Evolutionary conservation across 768 basidiomycete species (phyloP), one percentile per base, ranked within the genome.

Genomic region (Termitomyces sp.): DNA sequence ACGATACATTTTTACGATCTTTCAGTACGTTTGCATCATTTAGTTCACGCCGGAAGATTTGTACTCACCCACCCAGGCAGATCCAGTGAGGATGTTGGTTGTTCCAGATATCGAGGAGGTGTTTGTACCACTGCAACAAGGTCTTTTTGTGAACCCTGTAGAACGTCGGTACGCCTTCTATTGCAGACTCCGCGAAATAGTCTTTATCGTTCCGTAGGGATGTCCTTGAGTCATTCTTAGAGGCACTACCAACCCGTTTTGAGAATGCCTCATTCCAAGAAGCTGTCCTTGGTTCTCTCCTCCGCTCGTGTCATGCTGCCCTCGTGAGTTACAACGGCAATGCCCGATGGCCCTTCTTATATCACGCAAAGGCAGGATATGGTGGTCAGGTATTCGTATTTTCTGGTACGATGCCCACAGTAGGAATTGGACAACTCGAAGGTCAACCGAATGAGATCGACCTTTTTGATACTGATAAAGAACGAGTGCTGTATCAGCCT

Each of bases 61-160:
- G 67, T 60, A 49, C 62, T 67, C 62, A 51, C 67, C 67, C 62
- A 52, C 67, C 50, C 70, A 78, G 77, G 71, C 73, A 75, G 74
- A 80, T 66, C 73, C 77, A 62, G 77, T 83, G 1, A 77, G 78
- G 35, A 88, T 95, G 78, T 76, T 95, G 43, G 82, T 98, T 43
- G 81, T 98, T 9, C 74, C 90, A 1, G 97, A 98, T 67, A 72
- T 98, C 37, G 88, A 93, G n/a, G 97, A 99, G 54, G 85, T 94
- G 19, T 98, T 95, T 70, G 70, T 90, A 1, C 97, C 97, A 0
- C 68, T 93, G 23, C 75, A 75, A 19, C 72, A 77, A 5, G 88
- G 86, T 2, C 74, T 95, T 40, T 89, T 98, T 58, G 93, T 88
- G 10, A 80, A 91, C 57, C 88, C 92, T 14, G 58, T 65, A 51